phyloP scores from a whole-genome alignment of 495 filamentous ascomycete genomes.

The Tricharina praecox region DNA sequence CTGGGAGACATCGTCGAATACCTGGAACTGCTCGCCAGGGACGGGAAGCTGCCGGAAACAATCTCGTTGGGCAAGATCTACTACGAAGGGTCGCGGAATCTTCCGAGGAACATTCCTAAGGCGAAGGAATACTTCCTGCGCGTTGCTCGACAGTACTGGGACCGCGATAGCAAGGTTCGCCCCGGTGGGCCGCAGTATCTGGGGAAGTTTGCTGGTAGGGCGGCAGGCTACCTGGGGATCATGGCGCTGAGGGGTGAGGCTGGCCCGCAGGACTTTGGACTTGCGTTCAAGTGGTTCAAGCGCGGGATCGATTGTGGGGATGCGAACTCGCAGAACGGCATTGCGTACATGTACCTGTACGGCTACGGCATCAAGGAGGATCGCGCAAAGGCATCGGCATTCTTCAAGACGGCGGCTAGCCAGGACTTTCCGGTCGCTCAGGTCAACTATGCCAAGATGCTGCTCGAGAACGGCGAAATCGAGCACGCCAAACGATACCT shows the following conservation, averaged over 20 bases:
- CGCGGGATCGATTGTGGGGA: slow-evolving; percentile 67
- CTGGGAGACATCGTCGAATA: slow-evolving; percentile 92
- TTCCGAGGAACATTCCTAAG: slow-evolving; percentile 53
- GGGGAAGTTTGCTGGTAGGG: slow-evolving; percentile 73
- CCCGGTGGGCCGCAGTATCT: slow-evolving; percentile 34
- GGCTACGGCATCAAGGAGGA: slow-evolving; percentile 68
- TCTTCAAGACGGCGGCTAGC: slow-evolving; percentile 66
- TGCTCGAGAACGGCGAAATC: slow-evolving; percentile 75
- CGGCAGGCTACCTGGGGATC: slow-evolving; percentile 75
- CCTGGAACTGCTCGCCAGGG: slow-evolving; percentile 79
- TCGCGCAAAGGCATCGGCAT: slow-evolving; percentile 53
- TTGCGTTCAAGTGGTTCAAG: slow-evolving; percentile 71
- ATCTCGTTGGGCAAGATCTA: slow-evolving; percentile 76
- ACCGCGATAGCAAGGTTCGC: slow-evolving; percentile 41
- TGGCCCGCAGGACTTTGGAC: slow-evolving; percentile 57
- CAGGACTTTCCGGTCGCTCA: slow-evolving; percentile 72
- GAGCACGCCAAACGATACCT: slow-evolving; percentile 65
- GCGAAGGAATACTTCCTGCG: slow-evolving; percentile 71
- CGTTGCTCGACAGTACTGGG: slow-evolving; percentile 78
- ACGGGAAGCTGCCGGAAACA: slow-evolving; percentile 82
- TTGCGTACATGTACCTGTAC: slow-evolving; percentile 74
- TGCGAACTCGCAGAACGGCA: slow-evolving; percentile 64
- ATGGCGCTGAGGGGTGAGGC: slow-evolving; percentile 93
- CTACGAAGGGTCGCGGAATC: slow-evolving; percentile 67
- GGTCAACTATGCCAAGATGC: slow-evolving; percentile 66